Percentiles rank a stretch among this genome's conserved stretches.
These are phyloP conservation scores for Antrodiella citrinella DNA, from an alignment of 768 basidiomycete species.

Conservation along the genomic window DNA sequence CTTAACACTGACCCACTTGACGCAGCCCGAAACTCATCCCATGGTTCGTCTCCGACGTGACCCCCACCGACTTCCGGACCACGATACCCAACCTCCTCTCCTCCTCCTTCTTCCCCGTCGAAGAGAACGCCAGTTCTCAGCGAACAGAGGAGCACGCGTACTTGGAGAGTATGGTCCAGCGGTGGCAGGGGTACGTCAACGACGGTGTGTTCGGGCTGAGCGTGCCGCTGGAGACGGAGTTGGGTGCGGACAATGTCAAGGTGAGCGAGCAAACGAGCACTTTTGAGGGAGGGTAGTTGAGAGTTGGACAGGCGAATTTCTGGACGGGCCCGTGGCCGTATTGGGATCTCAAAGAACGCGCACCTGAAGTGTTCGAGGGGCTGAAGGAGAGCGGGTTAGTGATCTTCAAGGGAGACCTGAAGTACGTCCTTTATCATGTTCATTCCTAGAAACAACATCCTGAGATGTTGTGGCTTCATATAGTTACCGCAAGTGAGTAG, in stretches of 20 bases:
- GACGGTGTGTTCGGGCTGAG: slow-evolving; percentile 66
- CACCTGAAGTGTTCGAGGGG: slow-evolving; percentile 40
- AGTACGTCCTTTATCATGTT: slow-evolving; percentile 41
- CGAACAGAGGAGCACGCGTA: slow-evolving; percentile 28
- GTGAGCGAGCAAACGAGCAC: slow-evolving; percentile 2
- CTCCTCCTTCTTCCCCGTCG: slow-evolving; percentile 48
- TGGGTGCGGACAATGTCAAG: slow-evolving; percentile 40
- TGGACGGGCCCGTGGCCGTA: slow-evolving; percentile 75
- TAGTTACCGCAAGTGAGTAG: slow-evolving; percentile 76
- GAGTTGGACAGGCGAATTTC: slow-evolving; percentile 32
- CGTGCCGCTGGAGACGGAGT: slow-evolving; percentile 47
- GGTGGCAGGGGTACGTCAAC: slow-evolving; percentile 71
- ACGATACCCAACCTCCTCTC: slow-evolving; percentile 53
- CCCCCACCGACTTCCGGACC: slow-evolving; percentile 71
- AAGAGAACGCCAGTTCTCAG: slow-evolving; percentile 18
- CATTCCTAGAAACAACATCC: too few relatives aligned
- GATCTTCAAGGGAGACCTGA: slow-evolving; percentile 91
- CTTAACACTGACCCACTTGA: slow-evolving; percentile 1
- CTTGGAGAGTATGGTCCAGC: slow-evolving; percentile 50
- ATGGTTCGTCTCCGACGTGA: slow-evolving; percentile 97
- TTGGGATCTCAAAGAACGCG: slow-evolving; percentile 58
- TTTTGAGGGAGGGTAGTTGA: not conserved
- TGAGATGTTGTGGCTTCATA: too few relatives aligned
- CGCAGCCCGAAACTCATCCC: slow-evolving; percentile 86
- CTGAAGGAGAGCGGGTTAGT: slow-evolving; percentile 58